Conservation (phyloP, 2,329 filamentous ascomycete species). For the Seiridium cupressi region DNA sequence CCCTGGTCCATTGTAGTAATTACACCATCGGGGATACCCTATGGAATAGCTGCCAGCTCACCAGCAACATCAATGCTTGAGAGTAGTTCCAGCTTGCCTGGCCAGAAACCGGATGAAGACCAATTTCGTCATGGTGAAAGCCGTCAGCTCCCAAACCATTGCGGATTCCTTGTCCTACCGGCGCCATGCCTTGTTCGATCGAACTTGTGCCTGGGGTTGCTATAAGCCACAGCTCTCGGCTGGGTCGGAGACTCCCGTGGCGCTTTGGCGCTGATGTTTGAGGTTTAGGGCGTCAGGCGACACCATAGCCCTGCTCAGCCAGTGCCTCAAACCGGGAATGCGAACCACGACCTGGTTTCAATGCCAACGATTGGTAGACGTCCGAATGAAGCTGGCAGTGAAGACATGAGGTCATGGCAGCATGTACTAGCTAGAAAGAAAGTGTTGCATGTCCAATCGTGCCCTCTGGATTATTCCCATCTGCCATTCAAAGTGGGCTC, state of each 20-base stretch:
- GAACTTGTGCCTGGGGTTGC: not conserved
- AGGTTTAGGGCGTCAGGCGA: not conserved
- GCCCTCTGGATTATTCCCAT: not conserved
- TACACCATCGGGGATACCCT: too few species aligned
- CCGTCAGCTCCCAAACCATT: not conserved
- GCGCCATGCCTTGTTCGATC: not conserved
- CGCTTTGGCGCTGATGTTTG: not conserved
- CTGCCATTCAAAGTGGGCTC: not conserved
- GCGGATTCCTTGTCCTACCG: not conserved
- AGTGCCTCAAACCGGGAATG: not conserved
- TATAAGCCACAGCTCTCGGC: not conserved
- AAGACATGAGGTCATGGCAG: too few species aligned
- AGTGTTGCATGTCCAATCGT: too few species aligned
- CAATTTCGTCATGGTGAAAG: not conserved
- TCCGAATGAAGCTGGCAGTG: too few species aligned
- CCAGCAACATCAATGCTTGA: too few species aligned
- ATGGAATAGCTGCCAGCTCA: too few species aligned
- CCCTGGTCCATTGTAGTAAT: too few species aligned
- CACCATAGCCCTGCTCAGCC: not conserved
- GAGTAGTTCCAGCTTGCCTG: not conserved
- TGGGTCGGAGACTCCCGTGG: not conserved
- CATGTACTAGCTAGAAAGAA: too few species aligned
- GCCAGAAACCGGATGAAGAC: slow-evolving; percentile 1
- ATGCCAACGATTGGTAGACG: not conserved
- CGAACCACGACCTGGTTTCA: not conserved